Percentiles rank a stretch among this genome's conserved stretches.
These are phyloP conservation scores for Clitoria ternatea DNA, from an alignment of 306 rosid genomes.

Conservation along the genomic window DNA sequence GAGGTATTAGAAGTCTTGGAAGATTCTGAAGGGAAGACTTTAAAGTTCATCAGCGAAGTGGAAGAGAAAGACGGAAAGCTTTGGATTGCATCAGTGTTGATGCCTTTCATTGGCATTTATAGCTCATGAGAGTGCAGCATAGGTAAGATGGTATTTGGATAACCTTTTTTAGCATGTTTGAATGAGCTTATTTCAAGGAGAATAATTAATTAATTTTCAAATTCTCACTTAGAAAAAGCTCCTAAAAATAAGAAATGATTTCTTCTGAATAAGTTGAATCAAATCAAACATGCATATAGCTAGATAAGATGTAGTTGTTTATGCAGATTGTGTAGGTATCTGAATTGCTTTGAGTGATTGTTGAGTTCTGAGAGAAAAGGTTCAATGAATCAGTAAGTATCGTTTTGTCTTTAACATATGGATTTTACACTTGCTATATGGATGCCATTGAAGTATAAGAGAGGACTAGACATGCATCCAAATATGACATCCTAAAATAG, in stretches of 20 bases:
- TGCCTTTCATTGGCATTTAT: constrained; percentile 74
- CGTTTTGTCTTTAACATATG: background rate
- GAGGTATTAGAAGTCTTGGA: constrained; percentile 62
- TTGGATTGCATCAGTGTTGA: constrained; percentile 81
- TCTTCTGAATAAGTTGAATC: too few relatives aligned
- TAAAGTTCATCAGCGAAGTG: constrained; percentile 76
- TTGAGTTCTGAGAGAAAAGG: background rate
- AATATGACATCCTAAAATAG: too few relatives aligned
- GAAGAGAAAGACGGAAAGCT: constrained; percentile 87
- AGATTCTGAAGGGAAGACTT: constrained; percentile 65
- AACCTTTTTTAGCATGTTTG: too few relatives aligned
- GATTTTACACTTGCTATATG: background rate
- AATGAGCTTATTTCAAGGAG: too few relatives aligned
- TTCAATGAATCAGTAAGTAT: background rate
- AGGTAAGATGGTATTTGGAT: background rate
- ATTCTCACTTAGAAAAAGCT: too few relatives aligned
- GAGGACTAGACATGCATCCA: background rate
- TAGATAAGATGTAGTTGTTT: background rate
- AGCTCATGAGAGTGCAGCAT: constrained; percentile 2
- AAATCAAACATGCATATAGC: too few relatives aligned
- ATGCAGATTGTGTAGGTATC: background rate
- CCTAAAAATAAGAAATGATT: too few relatives aligned
- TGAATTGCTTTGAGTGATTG: background rate
- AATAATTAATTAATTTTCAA: too few relatives aligned
- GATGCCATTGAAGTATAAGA: background rate